phyloP scores from a whole-genome alignment of 2,329 filamentous ascomycete species.

The Pseudonectria foliicola region DNA sequence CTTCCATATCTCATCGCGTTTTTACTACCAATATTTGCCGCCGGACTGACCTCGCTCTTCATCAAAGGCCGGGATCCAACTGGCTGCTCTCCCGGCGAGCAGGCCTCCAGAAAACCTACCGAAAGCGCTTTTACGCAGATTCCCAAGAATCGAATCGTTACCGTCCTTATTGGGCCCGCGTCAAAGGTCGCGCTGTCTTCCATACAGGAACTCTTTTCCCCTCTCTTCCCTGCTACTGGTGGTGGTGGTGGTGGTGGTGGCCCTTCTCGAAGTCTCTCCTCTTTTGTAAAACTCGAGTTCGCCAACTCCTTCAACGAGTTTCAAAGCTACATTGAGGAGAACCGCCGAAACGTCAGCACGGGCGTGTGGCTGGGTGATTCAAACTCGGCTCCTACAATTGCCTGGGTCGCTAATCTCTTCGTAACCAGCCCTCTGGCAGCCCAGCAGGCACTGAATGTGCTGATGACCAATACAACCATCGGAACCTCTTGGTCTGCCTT shows the following conservation, averaged over 20 bases:
- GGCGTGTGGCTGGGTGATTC: slow-evolving; percentile 69
- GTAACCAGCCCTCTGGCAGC: slow-evolving; percentile 52
- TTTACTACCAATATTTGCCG: slow-evolving; percentile 70
- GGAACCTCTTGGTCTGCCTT: slow-evolving; percentile 67
- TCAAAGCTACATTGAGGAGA: slow-evolving; percentile 52
- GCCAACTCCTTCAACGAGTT: slow-evolving; percentile 64
- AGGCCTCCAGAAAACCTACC: slow-evolving; percentile 34
- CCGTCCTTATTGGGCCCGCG: slow-evolving; percentile 27
- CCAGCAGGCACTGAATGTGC: slow-evolving; percentile 59
- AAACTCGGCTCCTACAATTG: slow-evolving; percentile 54
- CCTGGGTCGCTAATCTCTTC: slow-evolving; percentile 60
- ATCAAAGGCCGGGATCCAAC: slow-evolving; percentile 48
- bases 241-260: slow-evolving; percentile 15
- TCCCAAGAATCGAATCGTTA: slow-evolving; percentile 15
- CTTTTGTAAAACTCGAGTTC: slow-evolving; percentile 33
- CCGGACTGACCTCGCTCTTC: slow-evolving; percentile 72
- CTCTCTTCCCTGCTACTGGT: slow-evolving; percentile 29
- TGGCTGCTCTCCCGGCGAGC: slow-evolving; percentile 45
- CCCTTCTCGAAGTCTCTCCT: slow-evolving; percentile 9
- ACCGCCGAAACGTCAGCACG: slow-evolving; percentile 63
- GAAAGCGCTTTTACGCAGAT: slow-evolving; percentile 33
- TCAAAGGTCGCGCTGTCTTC: slow-evolving; percentile 29
- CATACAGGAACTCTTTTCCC: slow-evolving; percentile 30
- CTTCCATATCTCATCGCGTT: slow-evolving; percentile 70
- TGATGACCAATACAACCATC: slow-evolving; percentile 63